phyloP scores from a whole-genome alignment of 352 stramenopile genomes.

The Phytophthora meadii region DNA sequence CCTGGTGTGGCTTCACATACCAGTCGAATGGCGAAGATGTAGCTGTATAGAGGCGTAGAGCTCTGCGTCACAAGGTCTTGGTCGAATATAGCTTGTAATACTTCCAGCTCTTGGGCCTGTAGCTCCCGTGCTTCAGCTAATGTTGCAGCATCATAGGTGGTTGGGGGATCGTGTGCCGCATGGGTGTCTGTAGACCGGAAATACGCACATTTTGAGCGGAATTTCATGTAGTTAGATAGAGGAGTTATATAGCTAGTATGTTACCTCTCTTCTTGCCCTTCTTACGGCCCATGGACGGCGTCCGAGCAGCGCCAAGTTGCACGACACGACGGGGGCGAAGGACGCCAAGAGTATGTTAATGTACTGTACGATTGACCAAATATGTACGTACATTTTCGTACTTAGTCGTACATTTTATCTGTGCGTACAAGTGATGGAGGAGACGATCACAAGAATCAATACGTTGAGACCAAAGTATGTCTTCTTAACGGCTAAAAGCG shows the following conservation, averaged over 20 bases:
- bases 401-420: constrained; percentile 7
- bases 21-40: constrained; percentile 87
- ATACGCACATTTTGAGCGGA: constrained; percentile 1
- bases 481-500: constrained; percentile 18
- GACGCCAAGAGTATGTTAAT: neutral
- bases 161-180: constrained; percentile 1
- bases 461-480: constrained; percentile 10
- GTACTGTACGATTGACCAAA: too few species aligned
- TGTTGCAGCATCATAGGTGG: constrained; percentile 48
- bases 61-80: constrained; percentile 71
- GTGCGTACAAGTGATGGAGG: constrained; percentile 15
- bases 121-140: constrained; percentile 64
- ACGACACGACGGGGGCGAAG: neutral
- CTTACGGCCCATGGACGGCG: constrained; percentile 72
- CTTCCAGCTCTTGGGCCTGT: constrained; percentile 83
- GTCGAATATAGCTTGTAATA: constrained; percentile 86
- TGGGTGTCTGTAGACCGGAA: constrained; percentile 23
- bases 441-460: constrained; percentile 6
- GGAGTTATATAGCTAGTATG: neutral
- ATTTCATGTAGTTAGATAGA: neutral
- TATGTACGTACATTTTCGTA: constrained; percentile 9
- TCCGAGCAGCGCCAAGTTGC: constrained; percentile 8
- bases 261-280: constrained; percentile 80
- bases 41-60: constrained; percentile 78
- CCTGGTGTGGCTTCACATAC: constrained; percentile 54